phyloP scores from a whole-genome alignment of 805 yeast species.

The Kluyveromyces aestuarii region DNA sequence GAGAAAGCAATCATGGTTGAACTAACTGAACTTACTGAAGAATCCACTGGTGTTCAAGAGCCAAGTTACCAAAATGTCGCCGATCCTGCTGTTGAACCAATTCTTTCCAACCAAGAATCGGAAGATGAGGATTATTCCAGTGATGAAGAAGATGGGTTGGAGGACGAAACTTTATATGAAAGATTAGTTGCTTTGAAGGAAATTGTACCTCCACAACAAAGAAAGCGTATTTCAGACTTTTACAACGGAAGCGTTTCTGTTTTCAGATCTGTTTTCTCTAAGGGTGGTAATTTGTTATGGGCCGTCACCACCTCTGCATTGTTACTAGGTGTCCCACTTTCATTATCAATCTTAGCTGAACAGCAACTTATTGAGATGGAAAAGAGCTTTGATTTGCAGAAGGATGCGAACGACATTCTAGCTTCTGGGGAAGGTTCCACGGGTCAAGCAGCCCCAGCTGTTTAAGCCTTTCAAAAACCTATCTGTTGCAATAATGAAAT shows the following conservation, averaged over 20 bases:
- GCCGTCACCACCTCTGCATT: constrained; percentile 72
- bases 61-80: constrained; percentile 28
- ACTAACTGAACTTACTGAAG: constrained; percentile 28
- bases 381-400: constrained; percentile 78
- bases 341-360: constrained; percentile 82
- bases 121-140: constrained; percentile 44
- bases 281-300: constrained; percentile 78
- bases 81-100: constrained; percentile 27
- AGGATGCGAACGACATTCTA: constrained; percentile 64
- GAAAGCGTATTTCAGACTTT: constrained; percentile 38
- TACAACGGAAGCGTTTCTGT: constrained; percentile 31
- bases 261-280: constrained; percentile 39
- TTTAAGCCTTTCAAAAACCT: not conserved
- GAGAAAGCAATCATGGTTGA: constrained; percentile 23
- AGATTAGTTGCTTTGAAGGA: constrained; percentile 89
- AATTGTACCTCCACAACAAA: constrained; percentile 80
- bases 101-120: constrained; percentile 33
- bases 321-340: constrained; percentile 85
- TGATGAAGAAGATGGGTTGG: constrained; percentile 57
- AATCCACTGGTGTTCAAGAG: constrained; percentile 50
- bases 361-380: constrained; percentile 92
- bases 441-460: constrained; percentile 20
- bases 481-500: constrained; percentile 1
- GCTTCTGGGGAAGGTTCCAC: constrained; percentile 53
- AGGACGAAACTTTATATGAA: constrained; percentile 76